phyloP scores from a whole-genome alignment of 2,329 filamentous ascomycete genomes.

The Sclerotinia spermophila region DNA sequence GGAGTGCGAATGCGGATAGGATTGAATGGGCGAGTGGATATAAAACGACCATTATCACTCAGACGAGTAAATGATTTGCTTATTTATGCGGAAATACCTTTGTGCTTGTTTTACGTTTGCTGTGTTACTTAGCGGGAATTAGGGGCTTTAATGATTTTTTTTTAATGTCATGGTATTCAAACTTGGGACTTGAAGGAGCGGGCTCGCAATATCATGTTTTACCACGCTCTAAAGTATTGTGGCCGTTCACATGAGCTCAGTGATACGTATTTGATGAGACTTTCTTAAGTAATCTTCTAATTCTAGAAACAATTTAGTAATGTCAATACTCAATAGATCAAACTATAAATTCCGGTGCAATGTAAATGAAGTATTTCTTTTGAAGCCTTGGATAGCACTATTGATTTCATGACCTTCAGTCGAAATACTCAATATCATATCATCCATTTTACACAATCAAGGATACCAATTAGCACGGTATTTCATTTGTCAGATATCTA shows the following conservation, averaged over 20 bases:
- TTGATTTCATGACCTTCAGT: background rate
- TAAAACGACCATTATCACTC: conserved; percentile 11
- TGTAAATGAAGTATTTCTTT: background rate
- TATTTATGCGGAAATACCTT: background rate
- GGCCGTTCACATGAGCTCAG: background rate
- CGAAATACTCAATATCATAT: background rate
- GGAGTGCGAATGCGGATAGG: background rate
- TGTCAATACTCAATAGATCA: background rate
- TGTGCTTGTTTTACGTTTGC: background rate
- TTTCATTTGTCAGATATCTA: background rate
- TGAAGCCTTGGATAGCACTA: background rate
- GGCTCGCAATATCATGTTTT: background rate
- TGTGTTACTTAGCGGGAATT: background rate
- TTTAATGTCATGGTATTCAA: background rate
- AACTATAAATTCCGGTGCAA: background rate
- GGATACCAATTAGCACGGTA: fast-evolving
- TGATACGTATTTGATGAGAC: background rate
- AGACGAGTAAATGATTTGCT: conserved; percentile 12
- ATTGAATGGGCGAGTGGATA: conserved; percentile 13
- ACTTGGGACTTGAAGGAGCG: background rate
- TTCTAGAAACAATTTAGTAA: background rate
- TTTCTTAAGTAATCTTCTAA: background rate
- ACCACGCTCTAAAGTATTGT: background rate
- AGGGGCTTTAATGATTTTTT: background rate
- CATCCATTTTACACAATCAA: too few relatives aligned